Base-by-base conservation (phyloP, 805 yeast species). In the Torulaspora gathmanii region DNA sequence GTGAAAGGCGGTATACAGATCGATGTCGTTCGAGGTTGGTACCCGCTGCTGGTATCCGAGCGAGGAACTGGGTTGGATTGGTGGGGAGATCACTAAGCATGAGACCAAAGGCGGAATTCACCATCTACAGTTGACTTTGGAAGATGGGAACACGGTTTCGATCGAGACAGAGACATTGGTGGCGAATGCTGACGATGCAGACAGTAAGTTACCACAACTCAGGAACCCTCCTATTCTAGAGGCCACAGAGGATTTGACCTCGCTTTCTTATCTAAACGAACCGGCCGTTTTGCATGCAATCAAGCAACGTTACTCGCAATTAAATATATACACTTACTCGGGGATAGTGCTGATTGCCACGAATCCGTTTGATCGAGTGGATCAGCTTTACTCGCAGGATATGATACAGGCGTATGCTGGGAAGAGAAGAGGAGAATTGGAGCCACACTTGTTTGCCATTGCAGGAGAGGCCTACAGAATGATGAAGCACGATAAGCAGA, bases 401-500 rank as follows among this genome's bases (percentile, higher is more conserved):
- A 86, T 90, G 64, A 88, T 91, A 45, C 95, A 89, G 65, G 90
- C 95, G 15, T 91, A 91, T 63, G 86, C 96, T 10, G 93, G 95
- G 15, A 86, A 83, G 60, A 79, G 83, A 60, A 77, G 96, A 61
- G 98, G 96, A 23, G 97, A 90, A 61, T 77, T 89, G 51, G 98
- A 90, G 57, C 99, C 99, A 2, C 99, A 91, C 72, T 72, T 91
- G 61, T 91, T 91, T 67, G 96, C 97, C 39, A 91, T 91, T 60
- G 98, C 99, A 17, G 97, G 90, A 65, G 97, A 93, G 58, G 97
- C 99, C 4, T 90, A 89, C 64, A 77, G 95, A 59, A 85, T 95
- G 65, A 93, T 91, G 99, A 83, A 86, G 59, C 75, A 82, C 37
- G 93, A 88, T 56, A 72, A 77, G 28, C 73, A 79, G 57, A 91